Evolutionary conservation across 2,329 filamentous ascomycete species (phyloP).

Genomic region (Venturia nashicola): DNA sequence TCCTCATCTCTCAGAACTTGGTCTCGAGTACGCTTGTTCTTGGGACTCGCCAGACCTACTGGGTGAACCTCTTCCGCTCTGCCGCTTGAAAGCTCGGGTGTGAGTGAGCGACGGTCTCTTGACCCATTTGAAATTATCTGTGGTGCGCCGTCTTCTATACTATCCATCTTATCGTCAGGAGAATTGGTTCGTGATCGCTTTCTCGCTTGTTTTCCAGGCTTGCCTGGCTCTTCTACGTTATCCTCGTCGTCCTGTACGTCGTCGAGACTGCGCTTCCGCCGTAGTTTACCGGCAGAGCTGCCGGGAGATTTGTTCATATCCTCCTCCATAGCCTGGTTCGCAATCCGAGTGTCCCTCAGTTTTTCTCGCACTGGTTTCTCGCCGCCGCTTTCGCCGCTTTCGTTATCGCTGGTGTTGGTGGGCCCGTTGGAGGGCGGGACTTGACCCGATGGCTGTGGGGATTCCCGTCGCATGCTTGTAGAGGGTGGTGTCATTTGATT

Average conservation of each 20-base stretch:
- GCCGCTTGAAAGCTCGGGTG: constrained; percentile 4
- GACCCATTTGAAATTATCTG: constrained; percentile 16
- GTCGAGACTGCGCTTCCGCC: constrained; percentile 34
- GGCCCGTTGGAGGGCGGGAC: constrained; percentile 16
- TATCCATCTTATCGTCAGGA: constrained; percentile 1
- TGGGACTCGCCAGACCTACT: constrained; percentile 27
- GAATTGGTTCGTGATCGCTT: constrained; percentile 29
- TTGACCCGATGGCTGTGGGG: constrained; percentile 13
- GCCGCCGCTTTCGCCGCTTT: no score
- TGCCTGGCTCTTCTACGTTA: constrained; percentile 22
- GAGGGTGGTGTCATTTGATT: background rate
- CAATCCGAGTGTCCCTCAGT: constrained; percentile 49
- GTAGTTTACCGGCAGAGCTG: constrained; percentile 19
- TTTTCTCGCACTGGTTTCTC: constrained; percentile 48
- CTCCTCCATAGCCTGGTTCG: constrained; percentile 14
- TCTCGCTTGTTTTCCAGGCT: constrained; percentile 28
- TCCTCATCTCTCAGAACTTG: constrained; percentile 13
- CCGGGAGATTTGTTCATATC: constrained; percentile 1
- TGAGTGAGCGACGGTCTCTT: constrained; percentile 12
- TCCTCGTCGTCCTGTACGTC: constrained; percentile 29
- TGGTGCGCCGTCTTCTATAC: background rate
- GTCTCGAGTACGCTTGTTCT: constrained; percentile 35
- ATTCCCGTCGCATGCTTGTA: constrained; percentile 13
- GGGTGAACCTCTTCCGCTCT: constrained; percentile 12
- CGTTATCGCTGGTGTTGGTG: constrained; percentile 26